These are phyloP conservation scores for Cubamyces lactineus DNA, from an alignment of 768 basidiomycete species.

Conservation along the genomic window DNA sequence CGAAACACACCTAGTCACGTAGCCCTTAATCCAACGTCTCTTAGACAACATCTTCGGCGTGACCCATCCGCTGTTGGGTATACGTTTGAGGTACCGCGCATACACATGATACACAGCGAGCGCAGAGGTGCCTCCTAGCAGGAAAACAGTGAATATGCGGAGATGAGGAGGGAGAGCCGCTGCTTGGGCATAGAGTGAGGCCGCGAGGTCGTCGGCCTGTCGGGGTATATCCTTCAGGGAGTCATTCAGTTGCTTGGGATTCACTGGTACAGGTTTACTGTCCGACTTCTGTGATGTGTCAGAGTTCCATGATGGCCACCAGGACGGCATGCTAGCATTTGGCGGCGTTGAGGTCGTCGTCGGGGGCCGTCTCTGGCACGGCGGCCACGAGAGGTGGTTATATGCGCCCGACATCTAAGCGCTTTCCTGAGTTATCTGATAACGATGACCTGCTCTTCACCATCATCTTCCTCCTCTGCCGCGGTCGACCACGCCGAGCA, in stretches of 20 bases:
- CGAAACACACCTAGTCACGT: slow-evolving; percentile 72
- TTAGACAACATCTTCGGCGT: slow-evolving; percentile 61
- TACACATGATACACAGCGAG: slow-evolving; percentile 49
- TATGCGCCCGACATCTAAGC: slow-evolving; percentile 10
- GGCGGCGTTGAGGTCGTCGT: not conserved
- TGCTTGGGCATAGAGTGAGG: not conserved
- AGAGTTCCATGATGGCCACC: slow-evolving; percentile 1
- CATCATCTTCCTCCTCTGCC: slow-evolving; percentile 14
- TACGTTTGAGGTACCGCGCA: slow-evolving; percentile 57
- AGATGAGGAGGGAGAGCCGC: slow-evolving; percentile 19
- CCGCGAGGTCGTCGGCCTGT: not conserved
- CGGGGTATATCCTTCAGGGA: not conserved
- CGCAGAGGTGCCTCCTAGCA: slow-evolving; percentile 29
- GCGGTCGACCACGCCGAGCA: slow-evolving; percentile 9
- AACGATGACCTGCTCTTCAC: slow-evolving; percentile 23
- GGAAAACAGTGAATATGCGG: slow-evolving; percentile 40
- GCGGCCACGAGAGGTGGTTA: not conserved
- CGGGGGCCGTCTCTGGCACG: no score
- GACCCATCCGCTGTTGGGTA: slow-evolving; percentile 70
- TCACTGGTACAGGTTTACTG: no score
- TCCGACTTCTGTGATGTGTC: not conserved
- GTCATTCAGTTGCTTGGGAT: not conserved
- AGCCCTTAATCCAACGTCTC: slow-evolving; percentile 73
- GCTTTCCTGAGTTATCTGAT: slow-evolving; percentile 24
- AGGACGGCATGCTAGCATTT: slow-evolving; percentile 5